Conservation (phyloP, 768 basidiomycete genomes). For the Calocybe gangraenosa region DNA sequence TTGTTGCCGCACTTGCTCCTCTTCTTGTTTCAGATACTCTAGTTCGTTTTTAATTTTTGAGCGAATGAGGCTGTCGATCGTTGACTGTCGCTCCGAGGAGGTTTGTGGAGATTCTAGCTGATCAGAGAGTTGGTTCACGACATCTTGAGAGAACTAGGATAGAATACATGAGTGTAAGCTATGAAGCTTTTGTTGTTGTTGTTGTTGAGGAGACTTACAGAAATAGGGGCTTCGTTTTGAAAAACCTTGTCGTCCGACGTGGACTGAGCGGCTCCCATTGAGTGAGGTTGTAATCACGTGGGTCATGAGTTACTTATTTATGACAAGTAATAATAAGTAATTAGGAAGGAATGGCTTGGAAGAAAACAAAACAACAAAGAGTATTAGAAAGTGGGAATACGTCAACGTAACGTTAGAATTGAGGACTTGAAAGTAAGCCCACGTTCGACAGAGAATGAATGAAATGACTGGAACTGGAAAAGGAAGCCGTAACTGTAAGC, state of each 20-base stretch:
- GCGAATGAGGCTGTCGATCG: conserved; percentile 70
- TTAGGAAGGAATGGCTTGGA: too few relatives aligned
- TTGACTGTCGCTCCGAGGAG: conserved; percentile 64
- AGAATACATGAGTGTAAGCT: background rate
- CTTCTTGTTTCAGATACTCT: conserved; percentile 59
- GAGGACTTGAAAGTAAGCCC: too few relatives aligned
- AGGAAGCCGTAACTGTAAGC: too few relatives aligned
- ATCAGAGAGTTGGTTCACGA: conserved; percentile 77
- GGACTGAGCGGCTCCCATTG: conserved; percentile 78
- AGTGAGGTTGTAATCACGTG: too few relatives aligned
- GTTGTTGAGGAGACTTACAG: conserved; percentile 30
- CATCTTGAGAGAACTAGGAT: conserved; percentile 73
- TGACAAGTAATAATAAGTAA: too few relatives aligned
- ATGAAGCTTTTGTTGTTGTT: too few relatives aligned
- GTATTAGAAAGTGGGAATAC: too few relatives aligned
- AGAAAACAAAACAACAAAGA: too few relatives aligned
- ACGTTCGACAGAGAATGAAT: too few relatives aligned
- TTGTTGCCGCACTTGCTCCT: conserved; percentile 63
- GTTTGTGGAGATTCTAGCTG: conserved; percentile 53
- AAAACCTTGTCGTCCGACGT: conserved; percentile 57
- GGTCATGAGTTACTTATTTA: too few relatives aligned
- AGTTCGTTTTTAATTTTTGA: conserved; percentile 69
- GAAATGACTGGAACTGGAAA: too few relatives aligned
- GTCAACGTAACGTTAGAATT: too few relatives aligned
- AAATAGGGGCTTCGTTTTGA: conserved; percentile 47